phyloP scores from a whole-genome alignment of 495 filamentous ascomycete genomes.

The Xylaria flabelliformis region DNA sequence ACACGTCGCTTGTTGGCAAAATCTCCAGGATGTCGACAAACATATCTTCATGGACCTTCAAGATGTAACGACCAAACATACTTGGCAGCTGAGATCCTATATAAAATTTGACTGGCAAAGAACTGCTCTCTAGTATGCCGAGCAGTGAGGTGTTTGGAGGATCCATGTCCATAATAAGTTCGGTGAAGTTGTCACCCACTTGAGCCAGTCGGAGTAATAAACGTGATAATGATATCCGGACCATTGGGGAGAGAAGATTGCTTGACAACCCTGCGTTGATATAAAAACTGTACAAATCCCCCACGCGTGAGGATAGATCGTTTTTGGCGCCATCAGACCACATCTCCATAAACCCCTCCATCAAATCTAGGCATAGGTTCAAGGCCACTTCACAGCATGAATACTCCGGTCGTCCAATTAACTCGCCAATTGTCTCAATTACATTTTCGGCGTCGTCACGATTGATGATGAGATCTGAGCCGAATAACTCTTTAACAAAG shows the following conservation, averaged over 20 bases:
- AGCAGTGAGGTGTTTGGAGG: constrained; percentile 80
- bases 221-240: constrained; percentile 69
- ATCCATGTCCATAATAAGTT: constrained; percentile 54
- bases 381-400: constrained; percentile 80
- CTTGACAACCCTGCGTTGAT: constrained; percentile 67
- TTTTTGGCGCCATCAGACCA: constrained; percentile 62
- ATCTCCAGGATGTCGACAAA: constrained; percentile 76
- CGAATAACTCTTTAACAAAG: constrained; percentile 58
- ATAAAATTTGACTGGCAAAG: constrained; percentile 76
- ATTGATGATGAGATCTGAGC: constrained; percentile 50
- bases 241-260: constrained; percentile 67
- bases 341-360: constrained; percentile 66
- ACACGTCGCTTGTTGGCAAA: constrained; percentile 73
- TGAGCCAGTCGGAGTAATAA: constrained; percentile 73
- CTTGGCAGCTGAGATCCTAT: constrained; percentile 71
- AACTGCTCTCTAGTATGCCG: constrained; percentile 67
- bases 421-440: constrained; percentile 55
- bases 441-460: constrained; percentile 51
- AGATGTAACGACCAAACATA: constrained; percentile 78
- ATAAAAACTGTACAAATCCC: constrained; percentile 83
- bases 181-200: constrained; percentile 67
- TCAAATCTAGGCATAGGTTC: constrained; percentile 69
- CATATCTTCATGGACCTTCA: constrained; percentile 81
- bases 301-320: constrained; percentile 65
- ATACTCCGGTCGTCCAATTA: constrained; percentile 68